phyloP scores from a whole-genome alignment of 441 rosid genomes.

The Cnidoscolus chayamansa region DNA sequence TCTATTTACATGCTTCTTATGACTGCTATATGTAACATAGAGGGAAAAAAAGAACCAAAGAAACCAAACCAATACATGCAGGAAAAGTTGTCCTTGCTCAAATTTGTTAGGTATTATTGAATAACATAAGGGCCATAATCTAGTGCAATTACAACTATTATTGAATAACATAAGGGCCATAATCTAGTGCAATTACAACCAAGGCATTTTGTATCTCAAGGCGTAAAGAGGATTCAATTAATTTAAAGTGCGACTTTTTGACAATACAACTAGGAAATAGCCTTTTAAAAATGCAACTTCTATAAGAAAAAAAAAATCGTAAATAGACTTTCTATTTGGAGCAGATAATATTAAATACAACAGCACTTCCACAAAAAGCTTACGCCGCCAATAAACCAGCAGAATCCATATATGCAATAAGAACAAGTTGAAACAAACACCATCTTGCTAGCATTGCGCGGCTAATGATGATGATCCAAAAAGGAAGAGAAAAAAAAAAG shows the following conservation, averaged over 20 bases:
- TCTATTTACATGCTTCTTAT: too few relatives aligned
- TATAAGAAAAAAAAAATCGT: neutral
- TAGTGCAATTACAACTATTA: too few relatives aligned
- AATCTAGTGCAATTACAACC: neutral
- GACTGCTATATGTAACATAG: too few relatives aligned
- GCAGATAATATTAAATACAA: neutral
- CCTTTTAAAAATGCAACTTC: neutral
- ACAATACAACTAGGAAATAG: neutral
- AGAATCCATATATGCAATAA: neutral
- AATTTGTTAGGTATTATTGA: neutral
- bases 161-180: neutral
- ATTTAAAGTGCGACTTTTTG: neutral
- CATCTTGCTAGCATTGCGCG: neutral
- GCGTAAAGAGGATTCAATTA: neutral
- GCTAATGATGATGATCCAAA: slow-evolving; percentile 11
- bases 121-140: neutral
- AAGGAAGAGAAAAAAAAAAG: slow-evolving; percentile 1
- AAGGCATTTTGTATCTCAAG: neutral
- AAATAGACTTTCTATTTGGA: neutral
- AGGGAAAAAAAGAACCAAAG: too few relatives aligned
- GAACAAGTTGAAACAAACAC: neutral
- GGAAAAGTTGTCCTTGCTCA: neutral
- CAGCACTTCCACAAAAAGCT: neutral
- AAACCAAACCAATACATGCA: neutral
- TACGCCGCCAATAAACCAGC: neutral